Evolutionary conservation across 352 stramenopile genomes (phyloP).

Genomic region (Blastocystis sp.): DNA sequence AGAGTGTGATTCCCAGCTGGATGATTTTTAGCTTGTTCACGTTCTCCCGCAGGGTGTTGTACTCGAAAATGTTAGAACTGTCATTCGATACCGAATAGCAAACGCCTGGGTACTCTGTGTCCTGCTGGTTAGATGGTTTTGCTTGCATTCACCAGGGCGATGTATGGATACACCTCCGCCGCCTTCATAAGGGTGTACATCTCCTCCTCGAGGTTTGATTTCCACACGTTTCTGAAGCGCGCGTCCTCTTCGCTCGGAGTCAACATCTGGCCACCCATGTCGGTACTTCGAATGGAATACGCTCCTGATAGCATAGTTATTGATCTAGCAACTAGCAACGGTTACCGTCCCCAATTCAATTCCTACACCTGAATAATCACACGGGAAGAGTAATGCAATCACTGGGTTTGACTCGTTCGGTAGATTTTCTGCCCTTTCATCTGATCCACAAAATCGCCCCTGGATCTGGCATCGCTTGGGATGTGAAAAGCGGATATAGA

Average conservation of each 20-base stretch:
- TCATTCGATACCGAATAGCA: slow-evolving; percentile 38
- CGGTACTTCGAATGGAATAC: slow-evolving; percentile 1
- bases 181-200: slow-evolving; percentile 42
- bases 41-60: slow-evolving; percentile 59
- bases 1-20: slow-evolving; percentile 68
- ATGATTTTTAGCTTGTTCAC: slow-evolving; percentile 70
- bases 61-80: slow-evolving; percentile 65
- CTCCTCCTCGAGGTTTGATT: slow-evolving; percentile 64
- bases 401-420: background rate
- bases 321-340: background rate
- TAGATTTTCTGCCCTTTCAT: background rate
- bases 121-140: slow-evolving; percentile 11
- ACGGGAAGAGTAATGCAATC: background rate
- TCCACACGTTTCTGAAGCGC: slow-evolving; percentile 59
- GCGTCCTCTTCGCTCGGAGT: background rate
- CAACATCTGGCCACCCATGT: slow-evolving; percentile 6
- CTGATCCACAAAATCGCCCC: background rate
- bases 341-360: background rate
- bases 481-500: background rate
- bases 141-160: slow-evolving; percentile 44
- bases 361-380: background rate
- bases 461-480: background rate
- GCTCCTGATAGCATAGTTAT: slow-evolving; percentile 33
- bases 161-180: slow-evolving; percentile 62
- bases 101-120: slow-evolving; percentile 69